Evolutionary conservation across 2,329 filamentous ascomycete species (phyloP), one percentile per base, ranked within the genome.

Genomic region (Penicillium sp.): DNA sequence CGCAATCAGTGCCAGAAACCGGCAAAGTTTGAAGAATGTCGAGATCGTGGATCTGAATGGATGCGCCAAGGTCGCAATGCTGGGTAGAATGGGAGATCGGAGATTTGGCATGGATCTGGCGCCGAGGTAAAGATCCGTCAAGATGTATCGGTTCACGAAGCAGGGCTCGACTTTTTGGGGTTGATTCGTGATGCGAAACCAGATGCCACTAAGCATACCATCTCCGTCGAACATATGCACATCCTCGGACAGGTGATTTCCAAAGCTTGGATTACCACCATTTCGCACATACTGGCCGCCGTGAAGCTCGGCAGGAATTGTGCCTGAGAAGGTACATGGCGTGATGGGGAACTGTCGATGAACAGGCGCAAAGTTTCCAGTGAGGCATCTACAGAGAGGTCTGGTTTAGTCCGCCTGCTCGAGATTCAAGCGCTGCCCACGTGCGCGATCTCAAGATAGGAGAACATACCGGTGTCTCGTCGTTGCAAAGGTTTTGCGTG

Each of bases 211-310:
- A 9, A 88, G 76, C 84, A 88, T 88, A 4, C 84, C 85, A 61
- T 88, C 84, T 29, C 85, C 84, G 56, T 88, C 85, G 52, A 88
- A 88, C 83, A 83, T 87, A 61, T 88, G 84, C 7, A 81, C 77
- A 60, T 85, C 81, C 53, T 82, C 75, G 35, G 76, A 76, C 3
- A 80, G 63, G 46, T 84, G 78, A 49, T 86, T 82, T 27, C 76
- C 76, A 6, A 84, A 71, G 5, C 36, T 45, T 9, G 84, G 83
- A 57, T 87, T 88, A 27, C 80, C 82, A 36, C 85, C 84, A 61
- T 88, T 88, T 12, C 84, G 79, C 27, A 88, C 79, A 58, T 88
- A 88, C 65, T 88, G 78, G 9, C 84, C 84, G 1, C 83, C 84
- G 7, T 75, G 74, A 36, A 88, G 73, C 51, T 86, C 84, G n/a